Conservation (phyloP, 208 protist species). For the Herpetomonas samuelpessoai region DNA sequence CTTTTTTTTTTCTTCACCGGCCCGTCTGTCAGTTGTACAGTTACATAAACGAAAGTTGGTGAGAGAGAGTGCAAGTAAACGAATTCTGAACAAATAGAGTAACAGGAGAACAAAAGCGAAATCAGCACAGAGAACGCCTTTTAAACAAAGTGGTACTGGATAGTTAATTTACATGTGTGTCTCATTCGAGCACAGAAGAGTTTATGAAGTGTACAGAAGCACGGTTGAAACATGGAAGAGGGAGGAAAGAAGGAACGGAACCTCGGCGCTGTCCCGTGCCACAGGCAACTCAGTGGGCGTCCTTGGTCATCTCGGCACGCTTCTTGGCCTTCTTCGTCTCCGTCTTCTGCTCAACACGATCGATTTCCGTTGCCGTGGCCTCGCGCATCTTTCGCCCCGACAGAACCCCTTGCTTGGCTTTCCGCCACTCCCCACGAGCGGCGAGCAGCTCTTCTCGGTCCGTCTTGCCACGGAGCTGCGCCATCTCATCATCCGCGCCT, state of each 20-base stretch:
- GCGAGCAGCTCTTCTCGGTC: conserved; percentile 42
- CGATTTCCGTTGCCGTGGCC: conserved; percentile 28
- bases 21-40: too few species aligned
- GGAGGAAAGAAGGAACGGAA: neutral
- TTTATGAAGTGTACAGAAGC: neutral
- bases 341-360: conserved; percentile 25
- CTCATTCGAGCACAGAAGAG: neutral
- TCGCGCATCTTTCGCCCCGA: conserved; percentile 31
- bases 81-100: conserved; percentile 3
- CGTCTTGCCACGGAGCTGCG: conserved; percentile 18
- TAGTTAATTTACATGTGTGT: neutral
- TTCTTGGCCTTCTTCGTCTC: conserved; percentile 21
- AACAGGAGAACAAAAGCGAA: neutral
- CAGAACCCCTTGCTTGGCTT: conserved; percentile 29
- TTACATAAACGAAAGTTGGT: conserved; percentile 4
- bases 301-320: neutral
- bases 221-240: conserved; percentile 2
- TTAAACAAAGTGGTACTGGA: too few species aligned
- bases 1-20: too few species aligned
- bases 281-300: too few species aligned
- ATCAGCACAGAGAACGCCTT: too few species aligned
- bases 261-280: neutral
- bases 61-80: neutral
- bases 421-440: conserved; percentile 42
- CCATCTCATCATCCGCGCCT: conserved; percentile 19